Conservation (phyloP, 495 filamentous ascomycete genomes). For the Aspergillus coremiiformis region DNA sequence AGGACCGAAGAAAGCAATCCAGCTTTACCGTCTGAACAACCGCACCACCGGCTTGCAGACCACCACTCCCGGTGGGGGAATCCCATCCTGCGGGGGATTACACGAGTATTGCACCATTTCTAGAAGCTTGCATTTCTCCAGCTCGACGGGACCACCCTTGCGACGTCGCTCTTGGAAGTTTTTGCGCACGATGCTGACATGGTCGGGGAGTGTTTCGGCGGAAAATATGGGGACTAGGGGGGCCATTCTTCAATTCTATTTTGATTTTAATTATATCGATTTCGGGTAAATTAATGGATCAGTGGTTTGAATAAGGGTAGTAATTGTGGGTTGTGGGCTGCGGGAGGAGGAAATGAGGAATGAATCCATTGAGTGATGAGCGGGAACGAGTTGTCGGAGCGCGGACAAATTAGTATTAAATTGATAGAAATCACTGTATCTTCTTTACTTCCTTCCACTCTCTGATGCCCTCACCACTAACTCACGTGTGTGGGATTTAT, state of each 20-base stretch:
- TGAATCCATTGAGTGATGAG: neutral
- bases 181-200: constrained; percentile 33
- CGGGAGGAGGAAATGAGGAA: no score
- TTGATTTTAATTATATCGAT: neutral
- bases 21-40: constrained; percentile 68
- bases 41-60: constrained; percentile 68
- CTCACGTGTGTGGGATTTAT: neutral
- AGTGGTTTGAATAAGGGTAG: no score
- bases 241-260: constrained; percentile 23
- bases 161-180: constrained; percentile 41
- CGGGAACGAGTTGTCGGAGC: neutral
- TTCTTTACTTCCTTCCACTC: no score
- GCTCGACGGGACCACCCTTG: constrained; percentile 42
- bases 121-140: constrained; percentile 63
- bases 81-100: constrained; percentile 47
- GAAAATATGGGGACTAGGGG: constrained; percentile 37
- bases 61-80: constrained; percentile 49
- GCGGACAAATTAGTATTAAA: neutral
- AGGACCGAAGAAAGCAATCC: constrained; percentile 8
- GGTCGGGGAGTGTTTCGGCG: constrained; percentile 31
- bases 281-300: neutral
- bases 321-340: no score
- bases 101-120: constrained; percentile 82
- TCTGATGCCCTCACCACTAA: neutral
- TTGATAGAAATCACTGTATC: neutral